phyloP scores from a whole-genome alignment of 768 basidiomycete genomes.

The Tulasnella sp. region DNA sequence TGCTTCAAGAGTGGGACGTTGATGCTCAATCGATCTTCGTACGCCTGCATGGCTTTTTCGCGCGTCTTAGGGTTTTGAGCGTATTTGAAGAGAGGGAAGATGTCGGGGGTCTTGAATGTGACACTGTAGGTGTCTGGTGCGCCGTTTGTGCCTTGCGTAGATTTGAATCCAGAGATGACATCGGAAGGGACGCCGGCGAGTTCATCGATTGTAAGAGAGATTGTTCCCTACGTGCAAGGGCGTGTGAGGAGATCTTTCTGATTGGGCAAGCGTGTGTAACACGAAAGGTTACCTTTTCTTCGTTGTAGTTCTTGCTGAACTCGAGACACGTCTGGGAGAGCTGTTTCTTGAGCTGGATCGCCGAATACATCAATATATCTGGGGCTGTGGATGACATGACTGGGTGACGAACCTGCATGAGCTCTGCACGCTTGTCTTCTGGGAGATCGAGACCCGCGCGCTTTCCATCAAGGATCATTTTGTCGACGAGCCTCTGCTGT shows the following conservation, averaged over 20 bases:
- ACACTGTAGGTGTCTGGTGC: slow-evolving; percentile 54
- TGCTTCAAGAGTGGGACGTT: slow-evolving; percentile 64
- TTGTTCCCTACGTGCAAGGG: slow-evolving; percentile 35
- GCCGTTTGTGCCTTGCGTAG: slow-evolving; percentile 41
- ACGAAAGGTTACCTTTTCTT: slow-evolving; percentile 53
- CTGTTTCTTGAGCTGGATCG: slow-evolving; percentile 51
- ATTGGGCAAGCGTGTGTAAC: slow-evolving; percentile 1
- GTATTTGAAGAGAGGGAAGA: slow-evolving; percentile 72
- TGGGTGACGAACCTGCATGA: slow-evolving; percentile 30
- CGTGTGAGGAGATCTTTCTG: slow-evolving; percentile 2
- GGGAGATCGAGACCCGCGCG: slow-evolving; percentile 68
- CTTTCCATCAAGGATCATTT: slow-evolving; percentile 70
- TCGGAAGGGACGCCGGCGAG: slow-evolving; percentile 72
- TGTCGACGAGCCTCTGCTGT: slow-evolving; percentile 68
- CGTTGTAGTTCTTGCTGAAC: slow-evolving; percentile 83
- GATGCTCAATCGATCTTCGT: slow-evolving; percentile 54
- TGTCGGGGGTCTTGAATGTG: slow-evolving; percentile 75
- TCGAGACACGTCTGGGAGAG: slow-evolving; percentile 66
- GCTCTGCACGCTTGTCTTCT: slow-evolving; percentile 44
- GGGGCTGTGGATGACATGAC: background rate
- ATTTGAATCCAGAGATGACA: slow-evolving; percentile 66
- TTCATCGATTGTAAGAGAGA: slow-evolving; percentile 60
- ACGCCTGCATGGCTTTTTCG: slow-evolving; percentile 50
- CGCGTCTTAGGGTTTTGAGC: slow-evolving; percentile 63
- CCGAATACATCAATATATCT: background rate